Evolutionary conservation across 2,329 filamentous ascomycete genomes (phyloP).

Genomic region (Amphichorda felina): DNA sequence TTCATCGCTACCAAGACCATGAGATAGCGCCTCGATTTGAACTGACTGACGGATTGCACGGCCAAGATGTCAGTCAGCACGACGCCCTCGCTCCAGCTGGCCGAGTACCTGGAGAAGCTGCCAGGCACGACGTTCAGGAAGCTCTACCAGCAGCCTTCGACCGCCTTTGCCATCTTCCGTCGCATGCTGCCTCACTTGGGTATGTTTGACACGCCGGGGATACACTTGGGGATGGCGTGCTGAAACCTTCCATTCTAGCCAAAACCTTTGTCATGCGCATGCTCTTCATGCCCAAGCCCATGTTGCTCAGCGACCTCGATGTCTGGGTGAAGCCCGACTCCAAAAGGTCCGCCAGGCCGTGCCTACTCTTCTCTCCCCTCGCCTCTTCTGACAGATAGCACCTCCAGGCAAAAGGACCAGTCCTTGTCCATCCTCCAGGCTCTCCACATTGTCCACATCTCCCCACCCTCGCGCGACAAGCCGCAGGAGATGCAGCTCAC

Average conservation of each 20-base stretch:
- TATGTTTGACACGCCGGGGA: slow-evolving; percentile 32
- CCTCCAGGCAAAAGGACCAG: slow-evolving; percentile 62
- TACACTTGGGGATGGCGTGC: neutral
- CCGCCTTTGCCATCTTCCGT: slow-evolving; percentile 87
- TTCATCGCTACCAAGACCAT: neutral
- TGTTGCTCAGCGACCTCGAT: slow-evolving; percentile 72
- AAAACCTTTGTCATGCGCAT: slow-evolving; percentile 95
- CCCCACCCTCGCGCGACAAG: slow-evolving; percentile 45
- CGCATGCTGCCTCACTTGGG: slow-evolving; percentile 92
- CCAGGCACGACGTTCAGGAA: slow-evolving; percentile 81
- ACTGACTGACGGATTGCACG: neutral
- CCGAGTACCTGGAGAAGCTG: slow-evolving; percentile 88
- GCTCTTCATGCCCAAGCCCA: slow-evolving; percentile 76
- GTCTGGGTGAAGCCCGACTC: slow-evolving; percentile 65
- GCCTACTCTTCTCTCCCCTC: neutral
- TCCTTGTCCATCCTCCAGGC: slow-evolving; percentile 70
- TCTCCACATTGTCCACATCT: slow-evolving; percentile 74
- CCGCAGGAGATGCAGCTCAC: slow-evolving; percentile 66
- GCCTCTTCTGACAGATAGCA: too few relatives aligned
- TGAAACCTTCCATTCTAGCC: slow-evolving; percentile 34
- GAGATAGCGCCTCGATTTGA: neutral
- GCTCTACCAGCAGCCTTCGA: slow-evolving; percentile 92
- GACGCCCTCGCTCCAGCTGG: slow-evolving; percentile 45
- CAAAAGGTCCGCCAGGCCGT: slow-evolving; percentile 23
- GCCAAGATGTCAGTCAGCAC: slow-evolving; percentile 32